phyloP scores from a whole-genome alignment of 192 early-diverging fungal species.

The Umbelopsis sp. region DNA sequence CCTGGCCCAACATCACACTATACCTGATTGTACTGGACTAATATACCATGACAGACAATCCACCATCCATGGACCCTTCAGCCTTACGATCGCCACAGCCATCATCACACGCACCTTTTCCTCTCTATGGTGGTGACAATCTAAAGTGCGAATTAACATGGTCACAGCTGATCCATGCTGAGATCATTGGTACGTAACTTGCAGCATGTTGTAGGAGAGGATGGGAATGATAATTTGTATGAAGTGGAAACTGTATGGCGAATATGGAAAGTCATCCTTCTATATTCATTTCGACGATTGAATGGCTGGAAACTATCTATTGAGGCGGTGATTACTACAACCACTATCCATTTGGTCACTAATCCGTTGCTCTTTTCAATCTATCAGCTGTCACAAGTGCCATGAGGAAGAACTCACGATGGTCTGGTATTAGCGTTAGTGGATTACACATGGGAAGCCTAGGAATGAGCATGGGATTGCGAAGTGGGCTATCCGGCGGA shows the following conservation, averaged over 20 bases:
- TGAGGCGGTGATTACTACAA: no score
- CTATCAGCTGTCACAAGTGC: constrained; percentile 61
- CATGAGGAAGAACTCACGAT: constrained; percentile 83
- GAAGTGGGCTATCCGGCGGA: constrained; percentile 40
- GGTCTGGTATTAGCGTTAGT: constrained; percentile 64
- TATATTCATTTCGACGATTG: no score
- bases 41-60: neutral
- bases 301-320: no score
- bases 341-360: neutral
- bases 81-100: neutral
- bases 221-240: no score
- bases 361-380: neutral
- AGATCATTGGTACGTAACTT: constrained; percentile 57
- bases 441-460: constrained; percentile 58
- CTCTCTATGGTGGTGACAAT: neutral
- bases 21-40: neutral
- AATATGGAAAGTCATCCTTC: no score
- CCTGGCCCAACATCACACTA: neutral
- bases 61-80: neutral
- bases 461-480: constrained; percentile 61
- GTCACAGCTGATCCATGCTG: constrained; percentile 71
- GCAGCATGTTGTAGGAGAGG: neutral
- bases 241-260: no score
- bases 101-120: neutral
- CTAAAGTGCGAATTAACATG: constrained; percentile 62